Percentiles rank a stretch among this genome's conserved stretches.
These are phyloP conservation scores for Hypoxylon sp. DNA, from an alignment of 2,329 filamentous ascomycete species.

Conservation along the genomic window DNA sequence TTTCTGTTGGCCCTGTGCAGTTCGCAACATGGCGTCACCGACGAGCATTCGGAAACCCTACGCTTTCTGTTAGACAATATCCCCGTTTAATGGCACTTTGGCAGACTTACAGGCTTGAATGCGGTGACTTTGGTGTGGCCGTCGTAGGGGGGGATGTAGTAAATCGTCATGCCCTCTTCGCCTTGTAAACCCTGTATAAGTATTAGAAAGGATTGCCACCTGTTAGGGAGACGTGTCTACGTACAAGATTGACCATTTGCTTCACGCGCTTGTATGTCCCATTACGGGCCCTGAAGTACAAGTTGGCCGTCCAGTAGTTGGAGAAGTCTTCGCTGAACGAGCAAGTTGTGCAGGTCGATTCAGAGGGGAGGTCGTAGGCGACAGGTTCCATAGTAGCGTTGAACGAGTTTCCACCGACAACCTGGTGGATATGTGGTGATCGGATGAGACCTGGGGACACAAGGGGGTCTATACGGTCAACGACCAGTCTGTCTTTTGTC, in stretches of 20 bases:
- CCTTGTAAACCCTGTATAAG: conserved; percentile 40
- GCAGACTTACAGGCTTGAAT: conserved; percentile 45
- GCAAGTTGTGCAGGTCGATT: conserved; percentile 48
- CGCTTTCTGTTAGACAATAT: not conserved
- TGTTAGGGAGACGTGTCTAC: not conserved
- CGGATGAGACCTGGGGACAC: conserved; percentile 46
- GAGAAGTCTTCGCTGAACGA: conserved; percentile 49
- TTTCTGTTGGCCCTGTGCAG: conserved; percentile 42
- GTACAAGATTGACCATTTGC: conserved; percentile 48
- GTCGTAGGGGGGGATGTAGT: conserved; percentile 49
- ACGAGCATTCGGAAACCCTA: conserved; percentile 51
- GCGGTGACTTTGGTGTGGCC: conserved; percentile 46
- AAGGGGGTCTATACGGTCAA: conserved; percentile 50
- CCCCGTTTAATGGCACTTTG: not conserved
- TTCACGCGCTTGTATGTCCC: conserved; percentile 49
- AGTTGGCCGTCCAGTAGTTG: conserved; percentile 50
- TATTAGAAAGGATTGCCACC: conserved; percentile 1
- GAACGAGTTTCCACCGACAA: conserved; percentile 49
- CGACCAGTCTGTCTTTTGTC: conserved; percentile 43
- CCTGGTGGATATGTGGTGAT: conserved; percentile 48
- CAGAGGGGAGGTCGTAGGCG: conserved; percentile 41
- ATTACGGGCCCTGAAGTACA: conserved; percentile 49
- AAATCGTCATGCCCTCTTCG: conserved; percentile 46
- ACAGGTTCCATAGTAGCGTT: conserved; percentile 45
- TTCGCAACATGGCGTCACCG: conserved; percentile 43